Evolutionary conservation across 2,329 filamentous ascomycete genomes (phyloP), one percentile per base, ranked within the genome.

Genomic region (Pleomassaria siparia): DNA sequence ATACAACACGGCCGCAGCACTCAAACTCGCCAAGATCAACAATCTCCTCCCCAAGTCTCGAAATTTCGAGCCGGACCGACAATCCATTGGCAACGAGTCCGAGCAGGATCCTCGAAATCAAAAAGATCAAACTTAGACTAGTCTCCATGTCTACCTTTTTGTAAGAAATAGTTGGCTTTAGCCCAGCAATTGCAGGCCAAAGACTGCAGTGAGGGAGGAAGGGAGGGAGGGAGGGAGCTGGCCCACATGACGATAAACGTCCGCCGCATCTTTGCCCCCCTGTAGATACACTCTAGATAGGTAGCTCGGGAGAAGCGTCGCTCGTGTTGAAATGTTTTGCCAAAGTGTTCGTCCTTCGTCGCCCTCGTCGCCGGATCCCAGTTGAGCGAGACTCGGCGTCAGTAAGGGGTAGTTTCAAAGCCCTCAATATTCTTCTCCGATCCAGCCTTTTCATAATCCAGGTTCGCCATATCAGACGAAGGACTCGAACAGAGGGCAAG

Each of bases 61-160:
- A 37, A 78, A n/a, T n/a, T n/a, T n/a, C 55, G 0, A 76, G 59
- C 73, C 74, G 79, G 21, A 80, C 67, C 0, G 74, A 71, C 1
- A 70, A 49, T 0, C 66, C 64, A 28, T 80, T 80, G 4, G 72
- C 72, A 0, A 76, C 18, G 8, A 80, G 52, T 3, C 76, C 76
- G n/a, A 75, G 54, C 0, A 73, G 67, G 44, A 80, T 71, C 1
- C 76, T 76, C 1, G 76, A 46, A 18, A 78, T 73, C 2, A 79
- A 62, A 46, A 79, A 67, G 12, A 79, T 59, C 12, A 80, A 60
- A 24, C 66, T 71, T 16, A 46, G 49, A 8, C 43, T 52, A 9
- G 62, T 39, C 4, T 57, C 55, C 63, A 70, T 63, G 35, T 63
- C 58, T 21, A 70, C 62, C 50, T n/a, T 60, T 62, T 51, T 63